Evolutionary conservation across 176 grass and related monocot species (phyloP).

Genomic region (sorghum (Sorghum bicolor)): Sorghum_bicolor_NCBIv3 NC_012876.2:4473501-4474000

Average conservation of each 20-base stretch:
- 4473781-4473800: conserved; percentile 20
- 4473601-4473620: neutral
- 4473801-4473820: conserved; percentile 33
- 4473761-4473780: conserved; percentile 21
- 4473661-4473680: neutral
- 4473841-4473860: neutral
- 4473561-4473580: neutral
- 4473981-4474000: conserved; percentile 12
- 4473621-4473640: conserved; percentile 15
- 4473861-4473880: neutral
- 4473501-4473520: conserved; percentile 13
- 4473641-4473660: conserved; percentile 13
- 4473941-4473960: conserved; percentile 18
- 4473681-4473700: conserved; percentile 12
- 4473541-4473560: conserved; percentile 7
- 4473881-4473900: neutral
- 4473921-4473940: conserved; percentile 6
- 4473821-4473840: neutral
- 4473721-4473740: neutral
- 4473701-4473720: conserved; percentile 12
- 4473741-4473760: conserved; percentile 26
- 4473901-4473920: conserved; percentile 27
- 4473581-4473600: neutral
- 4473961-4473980: neutral
- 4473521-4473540: neutral